A percentile compares a stretch with the other conserved stretches of the same genome.
These are phyloP conservation scores for Puccinellia tenuiflora DNA, from an alignment of 176 grass and related monocot genomes.

Conservation along the genomic window DNA sequence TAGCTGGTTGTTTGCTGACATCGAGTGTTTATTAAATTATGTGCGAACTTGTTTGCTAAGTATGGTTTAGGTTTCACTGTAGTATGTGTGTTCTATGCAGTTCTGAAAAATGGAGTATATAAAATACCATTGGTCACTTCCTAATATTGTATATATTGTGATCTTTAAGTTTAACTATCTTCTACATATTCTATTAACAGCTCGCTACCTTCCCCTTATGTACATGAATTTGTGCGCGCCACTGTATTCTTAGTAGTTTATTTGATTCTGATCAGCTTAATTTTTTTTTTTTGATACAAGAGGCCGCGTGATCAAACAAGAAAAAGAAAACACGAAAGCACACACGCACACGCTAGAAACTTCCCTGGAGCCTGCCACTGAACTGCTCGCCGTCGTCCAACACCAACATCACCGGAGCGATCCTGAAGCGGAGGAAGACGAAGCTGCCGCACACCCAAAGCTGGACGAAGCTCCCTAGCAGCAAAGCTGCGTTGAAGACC, in stretches of 20 bases:
- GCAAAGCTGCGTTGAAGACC: too few relatives aligned
- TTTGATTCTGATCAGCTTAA: not conserved
- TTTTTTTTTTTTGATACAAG: too few relatives aligned
- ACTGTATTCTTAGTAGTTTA: not conserved
- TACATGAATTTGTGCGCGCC: not conserved
- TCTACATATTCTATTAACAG: not conserved
- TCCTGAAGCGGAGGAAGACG: too few relatives aligned
- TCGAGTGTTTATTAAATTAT: conserved; percentile 3
- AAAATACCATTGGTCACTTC: not conserved
- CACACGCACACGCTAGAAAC: too few relatives aligned
- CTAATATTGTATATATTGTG: not conserved
- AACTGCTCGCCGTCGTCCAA: too few relatives aligned
- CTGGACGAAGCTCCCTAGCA: too few relatives aligned
- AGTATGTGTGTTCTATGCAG: not conserved
- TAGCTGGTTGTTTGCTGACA: not conserved
- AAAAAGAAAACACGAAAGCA: too few relatives aligned
- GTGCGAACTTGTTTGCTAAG: not conserved
- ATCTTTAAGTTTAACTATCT: not conserved
- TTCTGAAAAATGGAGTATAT: not conserved
- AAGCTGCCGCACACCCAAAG: too few relatives aligned
- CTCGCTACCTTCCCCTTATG: not conserved
- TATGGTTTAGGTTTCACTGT: not conserved
- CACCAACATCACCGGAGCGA: too few relatives aligned
- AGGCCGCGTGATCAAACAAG: too few relatives aligned
- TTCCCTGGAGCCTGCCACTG: too few relatives aligned